phyloP scores from a whole-genome alignment of 805 yeast species.

The Lipomyces yamadae region DNA sequence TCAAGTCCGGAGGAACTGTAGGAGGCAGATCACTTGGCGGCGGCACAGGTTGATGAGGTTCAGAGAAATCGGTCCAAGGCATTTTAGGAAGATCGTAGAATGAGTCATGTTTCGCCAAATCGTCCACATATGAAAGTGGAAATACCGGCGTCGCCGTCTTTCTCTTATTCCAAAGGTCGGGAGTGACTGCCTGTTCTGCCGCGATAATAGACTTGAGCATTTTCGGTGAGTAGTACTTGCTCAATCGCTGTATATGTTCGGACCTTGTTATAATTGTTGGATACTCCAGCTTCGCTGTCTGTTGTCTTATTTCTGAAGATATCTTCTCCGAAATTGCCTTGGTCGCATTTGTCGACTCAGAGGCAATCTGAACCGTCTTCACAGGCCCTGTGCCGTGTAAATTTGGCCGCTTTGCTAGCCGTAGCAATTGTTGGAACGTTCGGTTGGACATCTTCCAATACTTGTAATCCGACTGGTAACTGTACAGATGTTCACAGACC shows the following conservation, averaged over 20 bases:
- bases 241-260: constrained; percentile 22
- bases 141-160: constrained; percentile 56
- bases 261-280: constrained; percentile 1
- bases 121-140: constrained; percentile 73
- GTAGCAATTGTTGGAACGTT: background rate
- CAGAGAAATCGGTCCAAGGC: constrained; percentile 52
- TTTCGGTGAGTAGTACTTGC: constrained; percentile 79
- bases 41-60: constrained; percentile 62
- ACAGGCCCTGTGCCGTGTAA: background rate
- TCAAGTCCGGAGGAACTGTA: constrained; percentile 42
- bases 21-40: constrained; percentile 40
- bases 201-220: constrained; percentile 78
- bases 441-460: constrained; percentile 1
- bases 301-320: background rate
- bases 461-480: background rate
- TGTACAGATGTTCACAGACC: background rate
- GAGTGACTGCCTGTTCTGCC: constrained; percentile 76
- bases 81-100: constrained; percentile 69
- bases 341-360: background rate
- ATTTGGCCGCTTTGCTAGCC: background rate
- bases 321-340: background rate
- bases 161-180: constrained; percentile 59
- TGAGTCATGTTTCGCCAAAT: constrained; percentile 70
- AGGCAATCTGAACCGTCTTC: background rate
- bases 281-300: background rate